Base-by-base conservation (phyloP, 148 eudicot species). In the Suaeda aralocaspica region DNA sequence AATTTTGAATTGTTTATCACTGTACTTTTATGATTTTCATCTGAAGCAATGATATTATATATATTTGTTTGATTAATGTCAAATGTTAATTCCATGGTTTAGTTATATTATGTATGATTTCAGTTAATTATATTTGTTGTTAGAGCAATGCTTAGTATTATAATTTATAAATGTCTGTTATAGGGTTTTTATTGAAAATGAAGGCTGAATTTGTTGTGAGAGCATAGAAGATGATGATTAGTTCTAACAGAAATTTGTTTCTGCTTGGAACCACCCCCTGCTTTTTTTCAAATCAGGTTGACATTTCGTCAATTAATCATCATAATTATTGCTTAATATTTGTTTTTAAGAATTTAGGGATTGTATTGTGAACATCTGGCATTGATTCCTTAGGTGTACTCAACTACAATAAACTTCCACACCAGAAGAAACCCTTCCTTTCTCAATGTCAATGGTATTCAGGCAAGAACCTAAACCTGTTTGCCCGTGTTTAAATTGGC, bases 401-500 rank as follows among this genome's bases (percentile, higher is more conserved):
- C 44, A 5, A 30, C 34, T 12, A 53, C 22, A 5, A 25, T 64
- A 26, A 21, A 33, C 16, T 77, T 71, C 34, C 42, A 34, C 36
- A 39, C 31, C 24, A 71, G 12, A 22, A 68, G 46, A 26, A 70
- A 48, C 25, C 48, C 74, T 53, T 16, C 41, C 6, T 29, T 9
- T 45, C 9, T 34, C 11, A 18, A 29, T 25, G 36, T 34, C 21
- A 11, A 59, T 55, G 10, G 70, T 19, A 31, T 64, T 9, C 74
- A 55, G 74, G 79, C 48, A 69, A 64, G 74, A 76, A 44, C 1
- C 31, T 25, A 9, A 11, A 59, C n/a, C 41, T 2, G 0, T 3
- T 25, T 39, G 4, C 30, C 21, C 4, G 16, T 3, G 1, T 41
- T 15, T 63, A 21, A 16, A 29, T 13, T 62, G 22, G 6, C 49